These are phyloP conservation scores for Shiraia bambusicola DNA, from an alignment of 2,329 filamentous ascomycete genomes.

Conservation along the genomic window DNA sequence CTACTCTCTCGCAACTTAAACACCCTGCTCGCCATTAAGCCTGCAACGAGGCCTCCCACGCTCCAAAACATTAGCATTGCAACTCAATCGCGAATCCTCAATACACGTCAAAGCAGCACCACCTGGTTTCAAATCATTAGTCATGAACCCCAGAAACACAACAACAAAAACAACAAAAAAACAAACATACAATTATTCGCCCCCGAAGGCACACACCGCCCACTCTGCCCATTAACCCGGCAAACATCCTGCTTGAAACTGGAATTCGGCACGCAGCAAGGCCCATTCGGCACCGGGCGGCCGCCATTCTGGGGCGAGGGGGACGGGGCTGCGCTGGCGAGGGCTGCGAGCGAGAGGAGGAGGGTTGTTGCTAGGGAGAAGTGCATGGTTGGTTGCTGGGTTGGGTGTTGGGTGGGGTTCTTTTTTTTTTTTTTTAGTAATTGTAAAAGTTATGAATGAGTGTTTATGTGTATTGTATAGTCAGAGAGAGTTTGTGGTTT, in stretches of 20 bases:
- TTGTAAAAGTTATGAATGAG: no score
- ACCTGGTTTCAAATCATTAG: no score
- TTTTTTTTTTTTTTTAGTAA: no score
- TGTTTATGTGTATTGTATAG: no score
- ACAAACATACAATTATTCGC: constrained; percentile 29
- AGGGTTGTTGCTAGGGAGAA: constrained; percentile 23
- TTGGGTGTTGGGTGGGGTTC: constrained; percentile 5
- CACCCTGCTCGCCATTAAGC: no score
- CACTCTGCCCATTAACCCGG: constrained; percentile 28
- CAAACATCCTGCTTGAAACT: constrained; percentile 36
- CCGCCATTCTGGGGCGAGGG: constrained; percentile 25
- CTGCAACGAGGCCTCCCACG: no score
- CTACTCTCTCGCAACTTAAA: no score
- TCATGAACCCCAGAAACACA: no score
- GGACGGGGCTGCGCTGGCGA: constrained; percentile 19
- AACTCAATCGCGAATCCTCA: constrained; percentile 11
- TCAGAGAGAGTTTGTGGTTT: neutral
- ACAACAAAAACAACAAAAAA: no score
- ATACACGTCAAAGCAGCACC: constrained; percentile 32
- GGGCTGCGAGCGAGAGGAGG: constrained; percentile 18
- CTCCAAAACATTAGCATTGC: no score
- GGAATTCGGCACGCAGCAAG: constrained; percentile 30
- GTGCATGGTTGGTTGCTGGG: constrained; percentile 19
- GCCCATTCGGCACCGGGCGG: constrained; percentile 27
- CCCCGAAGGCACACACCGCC: constrained; percentile 29